These are phyloP conservation scores for Combretum micranthum DNA, from an alignment of 345 rosid genomes.

Conservation along the genomic window DNA sequence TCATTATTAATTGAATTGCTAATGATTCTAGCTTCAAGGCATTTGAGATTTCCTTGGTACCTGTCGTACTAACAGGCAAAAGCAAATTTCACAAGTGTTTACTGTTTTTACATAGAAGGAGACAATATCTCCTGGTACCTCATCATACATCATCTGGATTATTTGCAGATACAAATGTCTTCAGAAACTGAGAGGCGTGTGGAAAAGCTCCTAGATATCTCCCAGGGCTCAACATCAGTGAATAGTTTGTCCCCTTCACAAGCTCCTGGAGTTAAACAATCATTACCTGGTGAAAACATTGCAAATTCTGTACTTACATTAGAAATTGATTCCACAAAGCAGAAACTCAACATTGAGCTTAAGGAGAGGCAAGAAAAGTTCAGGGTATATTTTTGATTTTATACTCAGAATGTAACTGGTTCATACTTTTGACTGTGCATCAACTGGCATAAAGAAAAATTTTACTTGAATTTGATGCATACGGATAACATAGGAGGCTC, in stretches of 20 bases:
- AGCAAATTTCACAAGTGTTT: too few relatives aligned
- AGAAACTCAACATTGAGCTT: slow-evolving; percentile 54
- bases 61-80: too few relatives aligned
- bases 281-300: slow-evolving; percentile 23
- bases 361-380: slow-evolving; percentile 70
- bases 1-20: too few relatives aligned
- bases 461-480: not conserved
- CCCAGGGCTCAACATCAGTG: slow-evolving; percentile 30
- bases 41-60: too few relatives aligned
- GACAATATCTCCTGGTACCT: not conserved
- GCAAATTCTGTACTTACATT: slow-evolving; percentile 24
- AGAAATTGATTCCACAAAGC: slow-evolving; percentile 36
- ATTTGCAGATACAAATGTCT: slow-evolving; percentile 80
- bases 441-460: not conserved
- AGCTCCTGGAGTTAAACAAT: slow-evolving; percentile 26
- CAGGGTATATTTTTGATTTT: slow-evolving; percentile 32
- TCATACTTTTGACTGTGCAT: slow-evolving; percentile 1
- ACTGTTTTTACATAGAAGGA: not conserved
- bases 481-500: not conserved
- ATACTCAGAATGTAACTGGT: not conserved
- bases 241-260: slow-evolving; percentile 28
- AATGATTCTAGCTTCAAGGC: too few relatives aligned
- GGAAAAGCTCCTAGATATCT: slow-evolving; percentile 62
- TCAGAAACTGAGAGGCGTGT: slow-evolving; percentile 77
- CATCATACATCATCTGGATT: not conserved